Conservation (phyloP, 805 yeast species). For the Saturnispora sanitii region DNA sequence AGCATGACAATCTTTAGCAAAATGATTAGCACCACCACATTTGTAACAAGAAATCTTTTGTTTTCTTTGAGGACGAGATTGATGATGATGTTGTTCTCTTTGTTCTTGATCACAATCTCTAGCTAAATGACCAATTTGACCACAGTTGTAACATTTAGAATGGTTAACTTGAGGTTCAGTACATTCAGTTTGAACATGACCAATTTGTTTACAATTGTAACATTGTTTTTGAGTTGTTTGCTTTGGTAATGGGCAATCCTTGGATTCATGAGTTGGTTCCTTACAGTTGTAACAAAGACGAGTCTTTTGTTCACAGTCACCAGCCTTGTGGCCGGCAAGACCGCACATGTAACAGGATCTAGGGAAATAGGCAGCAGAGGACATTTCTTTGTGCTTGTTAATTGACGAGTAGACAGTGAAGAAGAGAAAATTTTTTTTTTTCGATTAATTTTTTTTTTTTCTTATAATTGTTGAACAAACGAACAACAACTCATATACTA, state of each 20-base stretch:
- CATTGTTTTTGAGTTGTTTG: constrained; percentile 81
- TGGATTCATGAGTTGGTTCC: constrained; percentile 81
- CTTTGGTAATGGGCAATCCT: constrained; percentile 82
- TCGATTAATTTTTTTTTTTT: neutral
- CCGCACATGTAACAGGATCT: constrained; percentile 91
- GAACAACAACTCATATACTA: no score
- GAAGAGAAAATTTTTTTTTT: neutral
- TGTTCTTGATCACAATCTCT: constrained; percentile 47
- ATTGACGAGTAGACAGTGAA: neutral
- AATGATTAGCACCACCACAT: constrained; percentile 90
- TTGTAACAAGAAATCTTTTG: constrained; percentile 62
- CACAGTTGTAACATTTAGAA: constrained; percentile 73
- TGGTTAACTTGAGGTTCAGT: constrained; percentile 45
- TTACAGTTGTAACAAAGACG: constrained; percentile 90
- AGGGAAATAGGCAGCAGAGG: constrained; percentile 21
- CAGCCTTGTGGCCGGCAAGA: constrained; percentile 84
- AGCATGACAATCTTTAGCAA: constrained; percentile 77
- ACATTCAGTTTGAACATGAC: constrained; percentile 85
- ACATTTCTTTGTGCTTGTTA: constrained; percentile 4
- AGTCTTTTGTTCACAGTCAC: constrained; percentile 73
- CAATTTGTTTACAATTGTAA: constrained; percentile 85
- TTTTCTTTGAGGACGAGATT: neutral
- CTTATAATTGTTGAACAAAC: no score
- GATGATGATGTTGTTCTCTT: constrained; percentile 9
- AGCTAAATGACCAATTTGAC: constrained; percentile 73